phyloP scores from a whole-genome alignment of 1,139 yeast species.

The Geotrichum bryndzae region DNA sequence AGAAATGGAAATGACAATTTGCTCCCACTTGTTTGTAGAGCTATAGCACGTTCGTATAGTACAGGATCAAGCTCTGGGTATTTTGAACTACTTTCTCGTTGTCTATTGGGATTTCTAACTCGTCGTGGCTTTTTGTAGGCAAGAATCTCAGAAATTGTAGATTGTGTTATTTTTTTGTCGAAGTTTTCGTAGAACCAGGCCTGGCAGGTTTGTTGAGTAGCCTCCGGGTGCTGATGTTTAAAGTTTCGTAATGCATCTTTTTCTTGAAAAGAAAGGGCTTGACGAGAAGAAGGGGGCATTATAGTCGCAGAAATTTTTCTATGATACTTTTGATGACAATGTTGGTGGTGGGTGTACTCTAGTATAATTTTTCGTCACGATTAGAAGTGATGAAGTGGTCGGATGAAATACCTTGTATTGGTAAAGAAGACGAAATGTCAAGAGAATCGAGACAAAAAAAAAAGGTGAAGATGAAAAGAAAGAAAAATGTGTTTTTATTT shows the following conservation, averaged over 20 bases:
- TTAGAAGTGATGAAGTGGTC: too few species aligned
- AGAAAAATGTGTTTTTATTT: too few species aligned
- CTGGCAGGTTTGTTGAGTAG: slow-evolving; percentile 10
- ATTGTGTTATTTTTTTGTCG: slow-evolving; percentile 7
- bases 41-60: slow-evolving; percentile 1
- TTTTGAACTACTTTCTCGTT: slow-evolving; percentile 8
- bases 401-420: too few species aligned
- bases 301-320: not conserved
- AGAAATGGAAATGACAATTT: slow-evolving; percentile 3
- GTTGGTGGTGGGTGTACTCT: too few species aligned
- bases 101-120: slow-evolving; percentile 8
- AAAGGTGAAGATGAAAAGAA: too few species aligned
- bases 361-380: too few species aligned
- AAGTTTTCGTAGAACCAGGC: slow-evolving; percentile 4
- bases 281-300: slow-evolving; percentile 5
- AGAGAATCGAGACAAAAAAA: too few species aligned
- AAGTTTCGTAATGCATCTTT: slow-evolving; percentile 6
- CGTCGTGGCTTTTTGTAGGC: slow-evolving; percentile 5
- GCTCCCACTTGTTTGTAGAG: slow-evolving; percentile 3
- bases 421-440: too few species aligned
- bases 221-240: slow-evolving; percentile 3
- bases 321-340: too few species aligned
- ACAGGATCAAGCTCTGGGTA: slow-evolving; percentile 11
- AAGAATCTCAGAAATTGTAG: slow-evolving; percentile 11
- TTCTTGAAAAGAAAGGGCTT: slow-evolving; percentile 11